These are phyloP conservation scores for Juglanconis oblonga DNA, from an alignment of 2,329 filamentous ascomycete genomes.

Conservation along the genomic window DNA sequence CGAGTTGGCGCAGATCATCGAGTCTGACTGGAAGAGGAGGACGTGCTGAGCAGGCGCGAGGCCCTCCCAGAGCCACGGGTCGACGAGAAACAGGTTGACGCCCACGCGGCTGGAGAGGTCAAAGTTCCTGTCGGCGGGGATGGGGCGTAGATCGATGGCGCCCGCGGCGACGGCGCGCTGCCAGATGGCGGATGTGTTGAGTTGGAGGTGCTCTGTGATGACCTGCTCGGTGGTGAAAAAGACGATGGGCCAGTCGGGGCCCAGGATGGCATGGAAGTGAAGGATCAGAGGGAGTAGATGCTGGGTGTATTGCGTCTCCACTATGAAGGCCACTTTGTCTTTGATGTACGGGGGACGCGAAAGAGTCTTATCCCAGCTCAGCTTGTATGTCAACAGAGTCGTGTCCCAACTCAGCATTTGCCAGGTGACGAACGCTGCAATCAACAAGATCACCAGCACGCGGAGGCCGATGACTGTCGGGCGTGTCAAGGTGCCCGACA, in stretches of 20 bases:
- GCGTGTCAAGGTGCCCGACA: neutral
- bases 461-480: neutral
- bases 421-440: neutral
- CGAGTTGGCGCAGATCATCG: constrained; percentile 32
- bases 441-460: neutral
- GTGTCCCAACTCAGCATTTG: neutral
- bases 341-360: neutral
- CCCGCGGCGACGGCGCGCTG: neutral
- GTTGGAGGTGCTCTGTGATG: neutral
- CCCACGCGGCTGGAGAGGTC: constrained; percentile 15
- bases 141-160: neutral
- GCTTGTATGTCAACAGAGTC: neutral
- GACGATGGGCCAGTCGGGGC: constrained; percentile 13
- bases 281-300: constrained; percentile 5
- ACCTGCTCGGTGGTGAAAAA: constrained; percentile 5
- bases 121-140: neutral
- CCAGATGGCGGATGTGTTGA: neutral
- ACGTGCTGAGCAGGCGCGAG: constrained; percentile 30
- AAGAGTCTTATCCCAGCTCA: neutral
- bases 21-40: constrained; percentile 33
- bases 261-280: constrained; percentile 7
- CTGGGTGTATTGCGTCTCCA: constrained; percentile 4
- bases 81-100: constrained; percentile 28
- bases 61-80: constrained; percentile 30
- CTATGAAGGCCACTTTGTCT: constrained; percentile 7